These are phyloP conservation scores for Hordeum pubiflorum DNA, from an alignment of 202 grass and related monocot species.

Conservation along the genomic window DNA sequence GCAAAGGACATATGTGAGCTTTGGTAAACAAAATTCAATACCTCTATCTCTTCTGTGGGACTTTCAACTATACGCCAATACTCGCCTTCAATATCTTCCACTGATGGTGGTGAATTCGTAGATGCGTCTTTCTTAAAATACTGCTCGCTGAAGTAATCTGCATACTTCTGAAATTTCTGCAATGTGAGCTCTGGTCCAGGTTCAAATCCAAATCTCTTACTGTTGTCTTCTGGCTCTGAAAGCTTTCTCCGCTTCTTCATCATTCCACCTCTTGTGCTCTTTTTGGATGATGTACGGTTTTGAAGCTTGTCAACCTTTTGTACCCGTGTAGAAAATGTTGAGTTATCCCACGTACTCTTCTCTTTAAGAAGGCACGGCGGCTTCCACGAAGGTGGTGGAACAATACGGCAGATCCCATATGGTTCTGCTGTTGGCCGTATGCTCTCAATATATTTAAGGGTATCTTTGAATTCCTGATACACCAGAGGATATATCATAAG, in stretches of 20 bases:
- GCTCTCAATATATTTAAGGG: slow-evolving; percentile 77
- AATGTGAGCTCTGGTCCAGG: slow-evolving; percentile 80
- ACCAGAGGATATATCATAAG: slow-evolving; percentile 4
- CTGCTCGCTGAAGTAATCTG: slow-evolving; percentile 70
- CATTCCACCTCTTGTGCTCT: slow-evolving; percentile 42
- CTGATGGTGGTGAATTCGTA: slow-evolving; percentile 43
- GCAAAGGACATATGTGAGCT: neutral
- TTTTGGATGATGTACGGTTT: slow-evolving; percentile 67
- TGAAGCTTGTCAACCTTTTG: slow-evolving; percentile 91
- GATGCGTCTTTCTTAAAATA: slow-evolving; percentile 52
- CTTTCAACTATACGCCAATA: slow-evolving; percentile 98
- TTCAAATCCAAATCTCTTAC: slow-evolving; percentile 79
- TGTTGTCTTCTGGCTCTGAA: slow-evolving; percentile 37
- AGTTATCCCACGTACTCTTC: slow-evolving; percentile 61
- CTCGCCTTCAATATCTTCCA: slow-evolving; percentile 90
- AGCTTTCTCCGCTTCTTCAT: slow-evolving; percentile 78
- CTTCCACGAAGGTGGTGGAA: slow-evolving; percentile 84
- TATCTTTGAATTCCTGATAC: slow-evolving; percentile 76
- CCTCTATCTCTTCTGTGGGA: slow-evolving; percentile 91
- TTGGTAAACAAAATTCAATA: slow-evolving; percentile 18
- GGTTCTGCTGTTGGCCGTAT: slow-evolving; percentile 61
- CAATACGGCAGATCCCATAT: slow-evolving; percentile 90
- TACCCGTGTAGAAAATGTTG: slow-evolving; percentile 70
- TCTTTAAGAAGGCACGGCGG: slow-evolving; percentile 80
- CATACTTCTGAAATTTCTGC: slow-evolving; percentile 74